Evolutionary conservation across 2,329 filamentous ascomycete species (phyloP).

Genomic region (Aspergillus oerlinghausenensis): DNA sequence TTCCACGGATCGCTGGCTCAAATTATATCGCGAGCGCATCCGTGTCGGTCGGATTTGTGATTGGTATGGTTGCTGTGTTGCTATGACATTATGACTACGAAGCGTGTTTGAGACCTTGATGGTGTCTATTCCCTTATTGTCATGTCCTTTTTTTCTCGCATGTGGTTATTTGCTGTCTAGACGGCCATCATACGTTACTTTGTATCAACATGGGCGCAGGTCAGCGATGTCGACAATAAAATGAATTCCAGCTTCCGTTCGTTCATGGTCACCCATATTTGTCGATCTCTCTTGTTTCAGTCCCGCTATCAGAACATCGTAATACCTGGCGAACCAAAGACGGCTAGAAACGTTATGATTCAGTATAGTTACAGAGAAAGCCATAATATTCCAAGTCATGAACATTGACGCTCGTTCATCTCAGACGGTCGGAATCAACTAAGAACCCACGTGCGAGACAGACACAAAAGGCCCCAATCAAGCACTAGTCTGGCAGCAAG

Average conservation of each 20-base stretch:
- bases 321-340: background rate
- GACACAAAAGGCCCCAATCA: background rate
- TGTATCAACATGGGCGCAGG: background rate
- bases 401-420: background rate
- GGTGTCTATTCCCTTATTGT: background rate
- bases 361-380: background rate
- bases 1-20: background rate
- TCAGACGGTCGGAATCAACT: too few species aligned
- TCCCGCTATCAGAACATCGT: background rate
- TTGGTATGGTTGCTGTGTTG: slow-evolving; percentile 7
- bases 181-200: background rate
- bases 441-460: background rate
- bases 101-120: background rate
- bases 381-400: background rate
- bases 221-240: background rate
- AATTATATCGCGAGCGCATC: background rate
- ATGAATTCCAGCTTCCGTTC: background rate
- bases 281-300: background rate
- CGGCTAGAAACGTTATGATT: background rate
- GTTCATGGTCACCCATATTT: background rate
- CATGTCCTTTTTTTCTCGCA: background rate
- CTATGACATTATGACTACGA: background rate
- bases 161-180: background rate
- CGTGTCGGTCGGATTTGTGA: slow-evolving; percentile 2
- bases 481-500: too few species aligned